Evolutionary conservation across 1,284 basidiomycete species (phyloP).

Genomic region (Microbotryum intermedium): DNA sequence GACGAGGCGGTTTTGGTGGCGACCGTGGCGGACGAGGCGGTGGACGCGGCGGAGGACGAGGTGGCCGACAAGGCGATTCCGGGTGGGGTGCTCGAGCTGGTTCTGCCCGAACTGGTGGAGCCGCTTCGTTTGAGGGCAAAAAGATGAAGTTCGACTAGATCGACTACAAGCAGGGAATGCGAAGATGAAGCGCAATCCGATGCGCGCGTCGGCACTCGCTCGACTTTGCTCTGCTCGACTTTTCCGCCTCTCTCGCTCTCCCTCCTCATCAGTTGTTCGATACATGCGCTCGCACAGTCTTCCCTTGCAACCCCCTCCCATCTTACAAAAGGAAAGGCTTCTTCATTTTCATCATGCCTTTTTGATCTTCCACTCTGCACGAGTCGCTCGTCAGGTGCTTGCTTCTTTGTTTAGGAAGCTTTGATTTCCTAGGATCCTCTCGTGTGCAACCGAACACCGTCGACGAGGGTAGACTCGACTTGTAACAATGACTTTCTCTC

Average conservation of each 20-base stretch:
- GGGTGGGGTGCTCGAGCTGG: conserved; percentile 29
- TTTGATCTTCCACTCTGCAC: no score
- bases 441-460: no score
- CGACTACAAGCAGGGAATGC: no score
- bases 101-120: conserved; percentile 57
- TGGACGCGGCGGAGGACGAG: conserved; percentile 38
- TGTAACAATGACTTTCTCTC: no score
- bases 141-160: conserved; percentile 65
- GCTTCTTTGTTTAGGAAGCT: no score
- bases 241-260: neutral
- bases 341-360: no score
- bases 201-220: neutral
- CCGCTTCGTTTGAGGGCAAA: conserved; percentile 63
- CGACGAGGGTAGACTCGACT: no score
- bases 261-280: neutral
- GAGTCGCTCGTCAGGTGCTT: no score
- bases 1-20: conserved; percentile 35
- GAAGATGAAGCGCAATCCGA: neutral
- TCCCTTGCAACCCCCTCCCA: no score
- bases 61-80: conserved; percentile 34
- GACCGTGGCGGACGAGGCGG: conserved; percentile 36
- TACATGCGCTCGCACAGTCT: no score
- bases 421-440: no score
- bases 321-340: no score
- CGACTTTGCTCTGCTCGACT: neutral